These are phyloP conservation scores for Physcomitrium patens DNA, from an alignment of 225 moss, liverwort and hornwort genomes.

Conservation along the genomic window DNA sequence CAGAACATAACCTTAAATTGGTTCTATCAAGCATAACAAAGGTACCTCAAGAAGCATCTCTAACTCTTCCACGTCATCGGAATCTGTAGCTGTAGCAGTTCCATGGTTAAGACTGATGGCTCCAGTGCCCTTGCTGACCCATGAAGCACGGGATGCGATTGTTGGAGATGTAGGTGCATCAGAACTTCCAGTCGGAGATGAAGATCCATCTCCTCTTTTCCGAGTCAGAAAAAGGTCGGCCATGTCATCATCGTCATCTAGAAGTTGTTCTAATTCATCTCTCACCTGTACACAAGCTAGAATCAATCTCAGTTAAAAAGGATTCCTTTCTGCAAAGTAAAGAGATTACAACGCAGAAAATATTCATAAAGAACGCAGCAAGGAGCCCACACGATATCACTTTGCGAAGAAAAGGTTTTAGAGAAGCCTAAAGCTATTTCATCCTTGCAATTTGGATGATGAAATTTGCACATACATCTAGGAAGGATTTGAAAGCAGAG, in stretches of 20 bases:
- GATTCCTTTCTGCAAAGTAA: background rate
- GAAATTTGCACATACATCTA: slow-evolving; percentile 16
- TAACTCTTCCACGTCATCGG: slow-evolving; percentile 95
- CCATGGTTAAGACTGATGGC: slow-evolving; percentile 81
- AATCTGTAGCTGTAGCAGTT: slow-evolving; percentile 79
- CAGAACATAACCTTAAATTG: background rate
- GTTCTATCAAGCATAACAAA: slow-evolving; percentile 6
- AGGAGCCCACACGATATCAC: slow-evolving; percentile 23
- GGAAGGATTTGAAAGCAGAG: slow-evolving; percentile 30
- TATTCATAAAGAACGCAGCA: slow-evolving; percentile 7
- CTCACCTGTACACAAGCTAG: slow-evolving; percentile 79
- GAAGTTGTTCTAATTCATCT: slow-evolving; percentile 97
- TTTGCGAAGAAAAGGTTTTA: background rate
- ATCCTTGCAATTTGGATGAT: slow-evolving; percentile 3
- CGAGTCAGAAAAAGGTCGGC: slow-evolving; percentile 94
- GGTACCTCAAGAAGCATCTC: slow-evolving; percentile 96
- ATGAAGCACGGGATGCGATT: slow-evolving; percentile 88
- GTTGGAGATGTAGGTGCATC: slow-evolving; percentile 77
- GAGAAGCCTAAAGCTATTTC: slow-evolving; percentile 7
- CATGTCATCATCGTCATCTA: slow-evolving; percentile 99
- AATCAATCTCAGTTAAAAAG: slow-evolving; percentile 42
- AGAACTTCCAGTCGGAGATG: slow-evolving; percentile 73
- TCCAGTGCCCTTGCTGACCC: slow-evolving; percentile 85
- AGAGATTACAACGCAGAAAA: background rate
- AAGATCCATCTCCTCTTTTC: slow-evolving; percentile 67